Conservation (phyloP, 2,329 filamentous ascomycete species). For the Penicillium rolfsii region DNA sequence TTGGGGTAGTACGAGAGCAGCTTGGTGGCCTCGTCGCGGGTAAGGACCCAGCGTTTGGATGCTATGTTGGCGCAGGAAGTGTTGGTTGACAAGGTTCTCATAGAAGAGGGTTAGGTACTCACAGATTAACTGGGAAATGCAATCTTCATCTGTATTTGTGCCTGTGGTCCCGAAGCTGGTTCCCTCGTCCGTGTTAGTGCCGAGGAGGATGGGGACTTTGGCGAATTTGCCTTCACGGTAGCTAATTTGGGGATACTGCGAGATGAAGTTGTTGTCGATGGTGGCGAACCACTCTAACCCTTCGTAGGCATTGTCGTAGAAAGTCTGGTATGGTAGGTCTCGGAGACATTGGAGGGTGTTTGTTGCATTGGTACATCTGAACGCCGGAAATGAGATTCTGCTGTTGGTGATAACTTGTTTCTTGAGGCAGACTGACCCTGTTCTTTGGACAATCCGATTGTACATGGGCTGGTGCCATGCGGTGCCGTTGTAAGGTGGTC, state of each 20-base stretch:
- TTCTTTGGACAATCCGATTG: constrained; percentile 32
- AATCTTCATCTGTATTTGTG: constrained; percentile 58
- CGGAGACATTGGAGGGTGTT: constrained; percentile 38
- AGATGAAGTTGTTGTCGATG: constrained; percentile 61
- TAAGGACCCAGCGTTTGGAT: constrained; percentile 36
- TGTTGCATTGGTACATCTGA: constrained; percentile 31
- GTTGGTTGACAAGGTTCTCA: constrained; percentile 16
- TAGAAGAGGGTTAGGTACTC: not conserved
- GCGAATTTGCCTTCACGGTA: constrained; percentile 62
- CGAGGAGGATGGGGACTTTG: constrained; percentile 64
- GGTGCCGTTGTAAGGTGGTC: constrained; percentile 38
- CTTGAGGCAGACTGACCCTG: constrained; percentile 22
- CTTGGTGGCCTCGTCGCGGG: constrained; percentile 33
- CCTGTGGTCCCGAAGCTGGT: constrained; percentile 57
- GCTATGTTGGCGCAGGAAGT: constrained; percentile 12
- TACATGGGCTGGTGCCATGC: constrained; percentile 42
- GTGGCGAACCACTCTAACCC: constrained; percentile 45
- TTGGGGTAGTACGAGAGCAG: constrained; percentile 58
- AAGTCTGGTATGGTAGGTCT: constrained; percentile 29
- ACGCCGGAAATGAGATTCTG: not conserved
- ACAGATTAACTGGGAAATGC: constrained; percentile 44
- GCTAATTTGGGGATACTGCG: constrained; percentile 57
- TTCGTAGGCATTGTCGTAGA: constrained; percentile 33
- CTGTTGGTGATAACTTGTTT: not conserved
- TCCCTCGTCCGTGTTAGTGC: constrained; percentile 69